Evolutionary conservation across 306 rosid genomes (phyloP).

Genomic region (Rubus idaeus): DNA sequence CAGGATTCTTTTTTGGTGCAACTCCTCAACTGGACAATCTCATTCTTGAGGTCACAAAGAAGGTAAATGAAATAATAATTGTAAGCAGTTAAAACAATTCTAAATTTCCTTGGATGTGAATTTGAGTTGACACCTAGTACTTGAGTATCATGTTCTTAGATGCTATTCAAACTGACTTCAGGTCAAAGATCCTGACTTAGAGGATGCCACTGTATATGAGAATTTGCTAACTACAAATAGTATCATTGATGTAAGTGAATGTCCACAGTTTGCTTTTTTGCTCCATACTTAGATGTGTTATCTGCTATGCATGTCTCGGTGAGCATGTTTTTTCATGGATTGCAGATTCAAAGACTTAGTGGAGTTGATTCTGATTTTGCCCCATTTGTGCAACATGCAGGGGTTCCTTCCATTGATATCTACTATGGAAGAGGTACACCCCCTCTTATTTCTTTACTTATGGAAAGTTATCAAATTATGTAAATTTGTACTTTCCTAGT

Average conservation of each 20-base stretch:
- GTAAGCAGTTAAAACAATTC: background rate
- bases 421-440: slow-evolving; percentile 83
- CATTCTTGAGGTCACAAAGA: slow-evolving; percentile 65
- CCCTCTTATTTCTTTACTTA: background rate
- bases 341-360: slow-evolving; percentile 80
- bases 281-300: background rate
- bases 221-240: slow-evolving; percentile 50
- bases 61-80: slow-evolving; percentile 39
- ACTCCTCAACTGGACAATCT: slow-evolving; percentile 95
- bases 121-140: background rate
- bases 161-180: slow-evolving; percentile 39
- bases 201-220: slow-evolving; percentile 51
- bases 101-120: background rate
- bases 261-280: slow-evolving; percentile 7
- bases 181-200: slow-evolving; percentile 86
- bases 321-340: slow-evolving; percentile 20
- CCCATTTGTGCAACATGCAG: slow-evolving; percentile 90
- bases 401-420: slow-evolving; percentile 79
- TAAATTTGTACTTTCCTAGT: background rate
- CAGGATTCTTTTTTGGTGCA: slow-evolving; percentile 76
- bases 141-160: slow-evolving; percentile 13
- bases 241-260: slow-evolving; percentile 45
- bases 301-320: background rate
- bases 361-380: slow-evolving; percentile 85
- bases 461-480: background rate